Evolutionary conservation across 1,139 yeast species (phyloP).

Genomic region (Debaryomycetaceae sp.): DNA sequence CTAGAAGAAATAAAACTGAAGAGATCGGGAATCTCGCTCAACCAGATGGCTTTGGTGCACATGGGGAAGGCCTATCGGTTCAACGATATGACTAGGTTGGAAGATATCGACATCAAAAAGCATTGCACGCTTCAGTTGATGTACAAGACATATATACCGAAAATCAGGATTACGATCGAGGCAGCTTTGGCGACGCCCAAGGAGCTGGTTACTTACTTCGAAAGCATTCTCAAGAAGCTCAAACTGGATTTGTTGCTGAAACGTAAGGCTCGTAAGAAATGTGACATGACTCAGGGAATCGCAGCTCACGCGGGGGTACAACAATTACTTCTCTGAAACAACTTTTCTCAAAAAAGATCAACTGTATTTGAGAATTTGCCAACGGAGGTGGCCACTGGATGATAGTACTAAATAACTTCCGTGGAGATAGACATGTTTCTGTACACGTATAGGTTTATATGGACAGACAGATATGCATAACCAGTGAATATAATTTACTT

Average conservation of each 20-base stretch:
- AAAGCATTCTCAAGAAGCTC: slow-evolving; percentile 1
- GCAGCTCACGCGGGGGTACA: neutral
- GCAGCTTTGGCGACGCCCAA: slow-evolving; percentile 1
- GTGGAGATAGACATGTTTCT: too few relatives aligned
- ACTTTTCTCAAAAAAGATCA: neutral
- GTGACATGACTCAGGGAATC: neutral
- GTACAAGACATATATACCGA: slow-evolving; percentile 3
- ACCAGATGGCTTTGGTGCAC: slow-evolving; percentile 4
- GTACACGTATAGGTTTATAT: too few relatives aligned
- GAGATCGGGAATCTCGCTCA: neutral
- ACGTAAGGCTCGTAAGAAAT: neutral
- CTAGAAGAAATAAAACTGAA: neutral
- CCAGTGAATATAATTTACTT: too few relatives aligned
- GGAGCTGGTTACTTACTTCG: slow-evolving; percentile 3
- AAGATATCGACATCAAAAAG: neutral
- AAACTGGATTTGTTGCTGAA: neutral
- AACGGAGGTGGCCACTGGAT: too few relatives aligned
- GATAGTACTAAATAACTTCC: too few relatives aligned
- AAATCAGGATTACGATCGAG: slow-evolving; percentile 2
- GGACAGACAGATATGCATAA: too few relatives aligned
- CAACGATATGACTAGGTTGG: neutral
- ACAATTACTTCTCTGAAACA: neutral
- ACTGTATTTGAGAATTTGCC: too few relatives aligned
- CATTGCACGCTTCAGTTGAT: slow-evolving; percentile 4
- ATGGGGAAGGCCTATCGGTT: slow-evolving; percentile 4